These are phyloP conservation scores for Mycena vulgaris DNA, from an alignment of 768 basidiomycete species.

Conservation along the genomic window DNA sequence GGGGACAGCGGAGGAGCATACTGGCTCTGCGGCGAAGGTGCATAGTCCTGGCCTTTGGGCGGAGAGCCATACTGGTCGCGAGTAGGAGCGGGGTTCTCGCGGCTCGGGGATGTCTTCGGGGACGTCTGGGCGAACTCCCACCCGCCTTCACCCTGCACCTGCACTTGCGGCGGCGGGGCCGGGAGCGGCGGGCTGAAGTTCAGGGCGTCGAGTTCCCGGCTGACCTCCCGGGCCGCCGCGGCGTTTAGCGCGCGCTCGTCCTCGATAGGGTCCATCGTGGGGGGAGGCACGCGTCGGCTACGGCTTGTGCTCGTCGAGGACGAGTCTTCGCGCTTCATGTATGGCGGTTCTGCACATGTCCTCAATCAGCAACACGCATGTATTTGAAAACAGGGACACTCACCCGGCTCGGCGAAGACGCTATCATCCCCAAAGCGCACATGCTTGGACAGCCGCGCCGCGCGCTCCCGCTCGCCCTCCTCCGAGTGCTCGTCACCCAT, in stretches of 20 bases:
- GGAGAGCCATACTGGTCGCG: constrained; percentile 5
- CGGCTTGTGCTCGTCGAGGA: constrained; percentile 13
- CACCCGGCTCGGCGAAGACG: constrained; percentile 52
- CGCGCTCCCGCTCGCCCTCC: constrained; percentile 30
- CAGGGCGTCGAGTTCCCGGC: constrained; percentile 74
- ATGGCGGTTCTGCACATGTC: constrained; percentile 16
- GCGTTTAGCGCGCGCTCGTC: constrained; percentile 73
- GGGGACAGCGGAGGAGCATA: constrained; percentile 19
- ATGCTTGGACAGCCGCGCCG: constrained; percentile 47
- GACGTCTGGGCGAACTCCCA: constrained; percentile 23
- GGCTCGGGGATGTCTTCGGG: constrained; percentile 15
- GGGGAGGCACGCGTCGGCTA: constrained; percentile 54
- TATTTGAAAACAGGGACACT: constrained; percentile 2
- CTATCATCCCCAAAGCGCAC: constrained; percentile 62
- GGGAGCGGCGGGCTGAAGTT: constrained; percentile 50
- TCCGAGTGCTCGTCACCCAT: constrained; percentile 15
- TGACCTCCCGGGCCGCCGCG: constrained; percentile 79
- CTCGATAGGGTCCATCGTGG: constrained; percentile 55
- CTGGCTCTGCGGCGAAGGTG: constrained; percentile 24
- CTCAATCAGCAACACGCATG: not conserved
- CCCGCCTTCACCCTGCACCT: not conserved
- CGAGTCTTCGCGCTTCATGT: constrained; percentile 27
- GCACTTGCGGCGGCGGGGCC: constrained; percentile 20
- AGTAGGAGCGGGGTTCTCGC: constrained; percentile 12
- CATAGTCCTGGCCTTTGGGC: constrained; percentile 14